A percentile compares a stretch with the other conserved stretches of the same genome.
Evolutionary conservation across 768 basidiomycete species (phyloP).

Genomic region (Gyrodon lividus): DNA sequence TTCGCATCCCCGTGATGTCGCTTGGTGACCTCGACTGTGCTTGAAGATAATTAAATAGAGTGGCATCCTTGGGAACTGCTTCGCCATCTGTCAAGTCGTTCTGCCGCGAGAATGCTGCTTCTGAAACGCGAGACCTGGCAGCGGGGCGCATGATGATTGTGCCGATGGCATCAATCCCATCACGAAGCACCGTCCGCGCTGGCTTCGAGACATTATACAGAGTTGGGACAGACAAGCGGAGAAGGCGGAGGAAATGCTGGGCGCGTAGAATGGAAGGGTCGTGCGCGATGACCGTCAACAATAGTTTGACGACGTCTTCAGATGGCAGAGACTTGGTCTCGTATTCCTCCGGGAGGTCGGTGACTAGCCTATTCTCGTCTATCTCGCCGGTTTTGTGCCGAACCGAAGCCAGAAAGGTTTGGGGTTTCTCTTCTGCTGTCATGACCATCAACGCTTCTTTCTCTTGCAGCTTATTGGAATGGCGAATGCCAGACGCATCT

Average conservation of each 20-base stretch:
- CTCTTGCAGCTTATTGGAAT: slow-evolving; percentile 63
- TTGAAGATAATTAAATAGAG: slow-evolving; percentile 36
- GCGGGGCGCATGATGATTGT: slow-evolving; percentile 47
- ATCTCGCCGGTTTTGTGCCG: slow-evolving; percentile 38
- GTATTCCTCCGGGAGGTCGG: slow-evolving; percentile 54
- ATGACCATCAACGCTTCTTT: slow-evolving; percentile 66
- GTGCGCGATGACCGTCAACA: slow-evolving; percentile 79
- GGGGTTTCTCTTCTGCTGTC: slow-evolving; percentile 72
- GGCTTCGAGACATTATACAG: slow-evolving; percentile 56
- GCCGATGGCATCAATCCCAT: slow-evolving; percentile 70
- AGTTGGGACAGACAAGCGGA: slow-evolving; percentile 54
- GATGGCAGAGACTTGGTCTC: slow-evolving; percentile 55
- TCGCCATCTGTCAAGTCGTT: slow-evolving; percentile 22
- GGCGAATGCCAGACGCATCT: slow-evolving; percentile 68
- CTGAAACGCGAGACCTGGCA: slow-evolving; percentile 44
- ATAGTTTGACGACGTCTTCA: slow-evolving; percentile 67
- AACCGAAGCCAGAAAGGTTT: slow-evolving; percentile 60
- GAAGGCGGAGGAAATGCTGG: slow-evolving; percentile 63
- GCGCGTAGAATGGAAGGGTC: slow-evolving; percentile 65
- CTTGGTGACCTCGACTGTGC: slow-evolving; percentile 50
- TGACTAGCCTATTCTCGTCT: slow-evolving; percentile 40
- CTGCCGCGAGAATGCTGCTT: slow-evolving; percentile 27
- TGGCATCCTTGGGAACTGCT: slow-evolving; percentile 21
- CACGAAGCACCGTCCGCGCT: slow-evolving; percentile 55
- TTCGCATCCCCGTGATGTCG: slow-evolving; percentile 55